Evolutionary conservation across 228 moss, liverwort and hornwort species (phyloP), one percentile per base, ranked within the genome.

Genomic region (Sphagnum magellanicum): DNA sequence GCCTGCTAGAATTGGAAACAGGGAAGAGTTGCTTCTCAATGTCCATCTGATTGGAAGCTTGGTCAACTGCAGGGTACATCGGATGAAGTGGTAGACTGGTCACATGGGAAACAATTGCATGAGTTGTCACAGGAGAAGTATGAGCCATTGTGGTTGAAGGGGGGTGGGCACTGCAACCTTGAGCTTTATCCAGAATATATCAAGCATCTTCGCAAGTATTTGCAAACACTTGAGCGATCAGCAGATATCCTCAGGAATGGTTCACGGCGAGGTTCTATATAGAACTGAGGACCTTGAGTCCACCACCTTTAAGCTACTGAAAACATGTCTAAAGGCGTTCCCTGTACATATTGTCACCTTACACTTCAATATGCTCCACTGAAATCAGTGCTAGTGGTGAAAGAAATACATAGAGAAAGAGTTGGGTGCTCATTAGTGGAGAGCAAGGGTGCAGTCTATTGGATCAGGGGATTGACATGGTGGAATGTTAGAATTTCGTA

Each of bases 21-120:
- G 55, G 12, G 55, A 8, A 55, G 55, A 55, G 12, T 55, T 12
- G 8, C 55, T 55, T 55, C 55, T 55, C 8, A 12, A 55, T 8
- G 55, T 55, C 55, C 55, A 8, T 55, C 55, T 55, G 8, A 55
- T 55, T 12, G 12, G 55, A 12, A 55, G 17, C 12, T 16, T 12
- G 50, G 6, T 71, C 15, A 15, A 63, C 16, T 80, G 61, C 83
- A 89, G 89, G 89, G 89, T 75, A 89, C 86, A 48, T 74, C 83
- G 10, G 89, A 89, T 62, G 87, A 87, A 71, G 87, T 67, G 49
- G 66, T 49, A 10, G 48, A 51, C 66, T 67, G 48, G 48, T 49
- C 66, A 12, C 66, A 67, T 67, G 66, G 66, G 8, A 67, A 67
- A 48, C 66, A 67, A 16, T 51, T 67, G 50, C 51, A 52, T 4